These are phyloP conservation scores for Exophiala alcalophila DNA, from an alignment of 2,329 filamentous ascomycete genomes.

Conservation along the genomic window DNA sequence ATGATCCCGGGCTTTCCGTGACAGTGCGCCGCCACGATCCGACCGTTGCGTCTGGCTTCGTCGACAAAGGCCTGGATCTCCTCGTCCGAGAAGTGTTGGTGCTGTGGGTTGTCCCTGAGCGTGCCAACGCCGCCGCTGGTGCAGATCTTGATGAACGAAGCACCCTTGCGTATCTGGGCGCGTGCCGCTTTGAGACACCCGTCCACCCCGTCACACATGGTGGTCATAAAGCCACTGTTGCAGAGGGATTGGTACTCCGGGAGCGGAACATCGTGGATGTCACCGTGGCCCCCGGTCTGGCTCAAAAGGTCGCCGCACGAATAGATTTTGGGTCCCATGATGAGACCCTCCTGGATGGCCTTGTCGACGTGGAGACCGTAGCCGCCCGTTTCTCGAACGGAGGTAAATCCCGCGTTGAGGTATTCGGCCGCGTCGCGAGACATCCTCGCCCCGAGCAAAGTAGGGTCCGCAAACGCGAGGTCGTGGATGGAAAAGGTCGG, in stretches of 20 bases:
- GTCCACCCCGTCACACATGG: constrained; percentile 46
- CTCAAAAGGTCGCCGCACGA: constrained; percentile 43
- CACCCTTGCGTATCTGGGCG: constrained; percentile 45
- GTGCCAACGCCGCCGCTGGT: constrained; percentile 45
- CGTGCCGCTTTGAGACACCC: constrained; percentile 46
- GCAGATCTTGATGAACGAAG: constrained; percentile 49
- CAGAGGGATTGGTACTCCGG: constrained; percentile 48
- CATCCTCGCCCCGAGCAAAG: constrained; percentile 43
- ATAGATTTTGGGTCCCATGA: constrained; percentile 51
- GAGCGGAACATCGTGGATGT: constrained; percentile 42
- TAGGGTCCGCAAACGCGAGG: too few relatives aligned
- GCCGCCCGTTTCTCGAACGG: constrained; percentile 49
- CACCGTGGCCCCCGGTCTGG: constrained; percentile 51
- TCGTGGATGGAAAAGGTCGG: constrained; percentile 35
- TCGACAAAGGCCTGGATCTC: constrained; percentile 46
- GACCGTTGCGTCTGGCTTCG: constrained; percentile 41
- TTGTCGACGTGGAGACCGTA: constrained; percentile 44
- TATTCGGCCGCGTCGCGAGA: constrained; percentile 41
- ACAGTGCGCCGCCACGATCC: constrained; percentile 43
- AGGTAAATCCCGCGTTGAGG: constrained; percentile 50
- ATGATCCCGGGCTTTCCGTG: constrained; percentile 50
- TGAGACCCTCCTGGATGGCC: constrained; percentile 43
- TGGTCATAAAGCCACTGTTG: constrained; percentile 40
- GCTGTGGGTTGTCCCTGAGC: constrained; percentile 41
- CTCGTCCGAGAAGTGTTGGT: constrained; percentile 44